Base-by-base conservation (phyloP, 164 flowering plant genomes). In the Brasenia schreberi region DNA sequence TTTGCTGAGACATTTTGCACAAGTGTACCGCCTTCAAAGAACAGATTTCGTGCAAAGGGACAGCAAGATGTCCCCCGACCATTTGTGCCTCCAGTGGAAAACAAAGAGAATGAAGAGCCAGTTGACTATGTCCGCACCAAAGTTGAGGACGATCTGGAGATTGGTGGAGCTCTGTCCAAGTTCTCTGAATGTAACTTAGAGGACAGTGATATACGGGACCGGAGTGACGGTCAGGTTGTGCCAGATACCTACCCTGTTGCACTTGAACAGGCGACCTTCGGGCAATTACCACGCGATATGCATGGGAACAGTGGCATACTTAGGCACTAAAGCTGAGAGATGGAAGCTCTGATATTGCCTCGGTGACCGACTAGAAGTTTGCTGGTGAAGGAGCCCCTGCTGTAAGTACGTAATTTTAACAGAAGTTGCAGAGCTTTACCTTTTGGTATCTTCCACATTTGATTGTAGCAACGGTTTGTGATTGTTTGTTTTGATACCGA, bases 71-170 rank as follows among this genome's bases (percentile, higher is more conserved):
- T 68, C 42, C 81, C 71, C 65, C 79, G 82, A 73, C 79, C 84
- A 18, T 61, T 49, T 33, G 49, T 80, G 10, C 42, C 74, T 53
- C 72, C 84, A 19, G 44, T 64, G 19, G 63, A 76, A 1, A 77
- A 73, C 14, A 84, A 80, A 72, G 68, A 67, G n/a, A 90, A 82
- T 60, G 66, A 65, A n/a, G 86, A 82, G 44, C 87, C 87, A 44
- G 33, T 79, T 62, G 77, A 73, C 17, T 80, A 83, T 71, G 82
- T 78, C 16, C 93, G 96, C 33, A 19, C 81, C 42, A 92, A 92
- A 76, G 93, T 93, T 14, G 92, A 88, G 77, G 92, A 89, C 62
- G 98, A 93, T 73, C 72, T 86, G 53, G 96, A 90, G 33, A 68
- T 90, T 61, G 97, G 98, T 62, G 89, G 91, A 67, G 96, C 88